Percentiles rank a stretch among this genome's conserved stretches.
phyloP scores from a whole-genome alignment of 78 protist genomes.

The Speleostelium caveatum region DNA sequence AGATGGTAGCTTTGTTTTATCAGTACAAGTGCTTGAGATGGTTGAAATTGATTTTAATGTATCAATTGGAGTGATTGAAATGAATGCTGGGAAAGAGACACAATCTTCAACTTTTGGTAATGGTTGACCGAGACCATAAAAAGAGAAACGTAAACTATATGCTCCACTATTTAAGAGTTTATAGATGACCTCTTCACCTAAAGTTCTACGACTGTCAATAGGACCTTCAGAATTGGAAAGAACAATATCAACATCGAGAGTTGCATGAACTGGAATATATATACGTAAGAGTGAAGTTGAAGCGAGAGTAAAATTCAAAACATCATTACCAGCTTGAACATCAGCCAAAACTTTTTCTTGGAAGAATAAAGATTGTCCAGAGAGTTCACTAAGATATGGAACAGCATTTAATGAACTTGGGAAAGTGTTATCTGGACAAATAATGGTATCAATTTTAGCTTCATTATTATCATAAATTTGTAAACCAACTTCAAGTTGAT shows the following conservation, averaged over 20 bases:
- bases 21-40: not conserved
- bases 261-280: slow-evolving; percentile 22
- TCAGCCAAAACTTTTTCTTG: slow-evolving; percentile 38
- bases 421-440: slow-evolving; percentile 24
- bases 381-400: slow-evolving; percentile 10
- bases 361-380: slow-evolving; percentile 1
- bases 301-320: not conserved
- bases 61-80: not conserved
- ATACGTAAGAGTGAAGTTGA: slow-evolving; percentile 34
- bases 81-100: slow-evolving; percentile 5
- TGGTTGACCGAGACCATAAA: slow-evolving; percentile 34
- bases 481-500: slow-evolving; percentile 12
- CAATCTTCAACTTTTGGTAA: slow-evolving; percentile 60
- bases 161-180: not conserved
- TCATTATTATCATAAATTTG: not conserved
- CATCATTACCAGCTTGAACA: slow-evolving; percentile 34
- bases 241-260: slow-evolving; percentile 28
- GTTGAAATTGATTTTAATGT: not conserved
- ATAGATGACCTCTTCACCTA: slow-evolving; percentile 25
- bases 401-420: slow-evolving; percentile 32
- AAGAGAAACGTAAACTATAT: slow-evolving; percentile 21
- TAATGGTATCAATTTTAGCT: slow-evolving; percentile 16
- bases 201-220: not conserved
- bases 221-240: not conserved
- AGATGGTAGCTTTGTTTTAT: not conserved